Conservation (phyloP, 2,329 filamentous ascomycete genomes). For the Aspergillus japonicus region DNA sequence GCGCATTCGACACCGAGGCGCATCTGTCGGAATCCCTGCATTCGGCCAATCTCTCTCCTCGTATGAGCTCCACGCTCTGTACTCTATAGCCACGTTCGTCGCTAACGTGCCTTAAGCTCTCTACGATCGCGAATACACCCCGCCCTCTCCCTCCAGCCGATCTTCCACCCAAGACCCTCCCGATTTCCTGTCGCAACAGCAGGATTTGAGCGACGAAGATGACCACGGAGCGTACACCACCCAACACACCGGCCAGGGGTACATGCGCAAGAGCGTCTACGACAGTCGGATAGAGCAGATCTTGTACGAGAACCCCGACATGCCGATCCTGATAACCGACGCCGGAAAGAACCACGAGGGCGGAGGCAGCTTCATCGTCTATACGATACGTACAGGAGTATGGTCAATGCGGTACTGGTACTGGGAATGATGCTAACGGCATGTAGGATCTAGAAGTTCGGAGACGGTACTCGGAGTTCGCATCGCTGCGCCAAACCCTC, state of each 20-base stretch:
- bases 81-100: neutral
- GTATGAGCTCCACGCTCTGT: slow-evolving; percentile 48
- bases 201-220: slow-evolving; percentile 60
- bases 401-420: slow-evolving; percentile 21
- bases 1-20: slow-evolving; percentile 86
- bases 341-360: slow-evolving; percentile 94
- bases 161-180: slow-evolving; percentile 67
- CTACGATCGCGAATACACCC: slow-evolving; percentile 61
- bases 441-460: slow-evolving; percentile 87
- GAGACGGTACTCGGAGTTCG: slow-evolving; percentile 93
- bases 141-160: slow-evolving; percentile 71
- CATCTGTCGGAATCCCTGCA: slow-evolving; percentile 68
- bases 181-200: slow-evolving; percentile 53
- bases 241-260: slow-evolving; percentile 51
- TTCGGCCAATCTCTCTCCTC: slow-evolving; percentile 47
- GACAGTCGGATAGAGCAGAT: slow-evolving; percentile 97
- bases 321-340: slow-evolving; percentile 87
- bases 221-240: slow-evolving; percentile 52
- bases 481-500: slow-evolving; percentile 82
- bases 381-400: slow-evolving; percentile 94
- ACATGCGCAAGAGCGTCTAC: slow-evolving; percentile 73
- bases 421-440: neutral
- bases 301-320: slow-evolving; percentile 87
- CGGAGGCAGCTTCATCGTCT: slow-evolving; percentile 91
- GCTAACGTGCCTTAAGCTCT: slow-evolving; percentile 38